These are phyloP conservation scores for Alternaria ethzedia DNA, from an alignment of 2,329 filamentous ascomycete species.

Conservation along the genomic window DNA sequence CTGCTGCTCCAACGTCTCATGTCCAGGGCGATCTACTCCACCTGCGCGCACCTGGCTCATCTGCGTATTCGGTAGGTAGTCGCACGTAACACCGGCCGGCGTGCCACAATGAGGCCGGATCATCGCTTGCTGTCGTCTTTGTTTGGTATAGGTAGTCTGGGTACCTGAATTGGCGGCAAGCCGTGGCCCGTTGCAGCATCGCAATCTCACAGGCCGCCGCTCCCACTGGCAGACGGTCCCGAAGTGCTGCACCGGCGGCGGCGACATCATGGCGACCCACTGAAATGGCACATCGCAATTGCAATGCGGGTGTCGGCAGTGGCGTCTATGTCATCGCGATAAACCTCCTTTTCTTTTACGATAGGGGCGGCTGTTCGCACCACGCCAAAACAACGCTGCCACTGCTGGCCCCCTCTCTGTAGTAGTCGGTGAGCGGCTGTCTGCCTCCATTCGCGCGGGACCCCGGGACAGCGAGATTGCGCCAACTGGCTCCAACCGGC, in stretches of 20 bases:
- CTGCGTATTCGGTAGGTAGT: constrained; percentile 1
- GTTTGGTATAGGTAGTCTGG: background rate
- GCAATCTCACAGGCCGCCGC: constrained; percentile 5
- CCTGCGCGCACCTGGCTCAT: constrained; percentile 1
- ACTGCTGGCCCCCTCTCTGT: background rate
- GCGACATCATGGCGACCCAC: constrained; percentile 5
- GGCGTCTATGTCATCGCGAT: background rate
- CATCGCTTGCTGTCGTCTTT: background rate
- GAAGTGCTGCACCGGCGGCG: background rate
- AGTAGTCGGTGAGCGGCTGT: constrained; percentile 3
- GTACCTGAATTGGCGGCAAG: constrained; percentile 1
- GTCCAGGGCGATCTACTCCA: constrained; percentile 9
- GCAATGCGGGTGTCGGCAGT: constrained; percentile 8
- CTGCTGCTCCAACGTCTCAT: background rate
- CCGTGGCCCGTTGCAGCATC: constrained; percentile 6
- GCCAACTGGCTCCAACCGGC: constrained; percentile 12
- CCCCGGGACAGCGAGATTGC: constrained; percentile 12
- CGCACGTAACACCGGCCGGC: constrained; percentile 5
- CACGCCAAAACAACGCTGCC: background rate
- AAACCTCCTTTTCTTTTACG: background rate
- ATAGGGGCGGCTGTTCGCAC: background rate
- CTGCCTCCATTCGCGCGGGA: constrained; percentile 1
- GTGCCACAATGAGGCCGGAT: constrained; percentile 11
- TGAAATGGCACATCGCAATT: constrained; percentile 8
- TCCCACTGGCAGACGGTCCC: background rate